Base-by-base conservation (phyloP, 2,329 filamentous ascomycete genomes). In the Hymenoscyphus repandus region DNA sequence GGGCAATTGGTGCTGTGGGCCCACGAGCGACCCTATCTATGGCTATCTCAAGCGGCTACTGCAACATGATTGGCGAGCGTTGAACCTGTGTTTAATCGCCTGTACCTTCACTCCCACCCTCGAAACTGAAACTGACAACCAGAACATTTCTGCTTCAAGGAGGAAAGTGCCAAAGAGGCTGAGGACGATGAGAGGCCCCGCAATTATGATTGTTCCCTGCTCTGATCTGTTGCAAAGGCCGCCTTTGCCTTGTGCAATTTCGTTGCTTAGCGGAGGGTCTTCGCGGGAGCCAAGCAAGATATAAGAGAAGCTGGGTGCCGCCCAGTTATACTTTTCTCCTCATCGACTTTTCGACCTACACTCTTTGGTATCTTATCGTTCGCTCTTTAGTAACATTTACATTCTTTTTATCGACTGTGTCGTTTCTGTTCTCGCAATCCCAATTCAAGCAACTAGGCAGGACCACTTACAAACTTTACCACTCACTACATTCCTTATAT, bases 381-480 rank as follows among this genome's bases (percentile, higher is more conserved):
- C 57, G 50, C 44, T 59, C 53, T 52, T 50, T 31, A 45, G 52
- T 54, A 45, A 53, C 36, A 36, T 51, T 54, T 60, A 52, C 57
- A 52, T 58, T 62, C 55, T 50, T 56, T 62, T 57, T 47, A 51
- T 31, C 58, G 58, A 60, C 60, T 62, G 58, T 38, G 60, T 62
- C 60, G 57, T 58, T 52, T 51, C 52, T 49, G 38, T 54, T 57
- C 48, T 52, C 51, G 42, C 45, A 51, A 13, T n/a, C 49, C 50
- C 46, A 53, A 60, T 36, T 54, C 49, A 45, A 54, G 49, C 51
- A 22, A 27, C 40, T 49, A 53, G 57, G 56, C 56, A 42, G 57
- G 58, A 45, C 56, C 54, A 54, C 51, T 51, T 48, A 37, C 41
- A 45, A 17, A 32, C 40, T 52, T 46, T 47, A 48, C 42, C 52